Evolutionary conservation across 768 basidiomycete genomes (phyloP).

Genomic region (Phlegmacium glaucopus): DNA sequence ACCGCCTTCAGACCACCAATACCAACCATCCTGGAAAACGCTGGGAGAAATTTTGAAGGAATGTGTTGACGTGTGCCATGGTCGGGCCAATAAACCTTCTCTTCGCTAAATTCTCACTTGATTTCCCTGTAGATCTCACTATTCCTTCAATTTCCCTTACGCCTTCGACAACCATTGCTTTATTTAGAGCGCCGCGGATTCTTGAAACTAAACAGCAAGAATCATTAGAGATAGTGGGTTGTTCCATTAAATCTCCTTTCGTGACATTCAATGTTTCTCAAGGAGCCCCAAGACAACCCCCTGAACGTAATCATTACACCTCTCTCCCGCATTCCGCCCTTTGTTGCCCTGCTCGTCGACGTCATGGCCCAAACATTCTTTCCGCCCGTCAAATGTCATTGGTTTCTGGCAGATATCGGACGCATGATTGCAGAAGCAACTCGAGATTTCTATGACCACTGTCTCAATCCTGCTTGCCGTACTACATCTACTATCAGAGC

Average conservation of each 20-base stretch:
- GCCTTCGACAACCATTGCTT: conserved; percentile 33
- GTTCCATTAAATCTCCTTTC: not conserved
- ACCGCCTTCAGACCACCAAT: conserved; percentile 18
- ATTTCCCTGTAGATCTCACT: conserved; percentile 27
- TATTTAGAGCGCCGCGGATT: conserved; percentile 38
- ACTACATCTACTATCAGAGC: conserved; percentile 13
- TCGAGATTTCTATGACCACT: conserved; percentile 36
- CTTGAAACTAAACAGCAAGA: conserved; percentile 26
- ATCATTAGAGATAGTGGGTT: conserved; percentile 30
- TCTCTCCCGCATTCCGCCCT: conserved; percentile 38
- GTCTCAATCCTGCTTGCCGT: conserved; percentile 11
- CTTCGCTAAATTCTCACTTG: conserved; percentile 5
- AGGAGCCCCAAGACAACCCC: conserved; percentile 32
- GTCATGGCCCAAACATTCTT: conserved; percentile 39
- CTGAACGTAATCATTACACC: conserved; percentile 35
- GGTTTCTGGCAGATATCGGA: conserved; percentile 47
- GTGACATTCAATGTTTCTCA: conserved; percentile 10
- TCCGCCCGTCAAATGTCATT: conserved; percentile 40
- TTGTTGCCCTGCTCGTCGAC: conserved; percentile 45
- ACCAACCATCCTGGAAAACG: conserved; percentile 37
- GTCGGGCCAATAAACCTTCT: conserved; percentile 22
- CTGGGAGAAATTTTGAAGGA: conserved; percentile 39
- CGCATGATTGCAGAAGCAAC: conserved; percentile 38
- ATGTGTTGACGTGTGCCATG: conserved; percentile 37
- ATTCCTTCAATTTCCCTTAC: conserved; percentile 30